Percentiles rank a stretch among this genome's conserved stretches.
Conservation (phyloP, 116 monocot genomes). For the Papilionanthe hybrid region DNA sequence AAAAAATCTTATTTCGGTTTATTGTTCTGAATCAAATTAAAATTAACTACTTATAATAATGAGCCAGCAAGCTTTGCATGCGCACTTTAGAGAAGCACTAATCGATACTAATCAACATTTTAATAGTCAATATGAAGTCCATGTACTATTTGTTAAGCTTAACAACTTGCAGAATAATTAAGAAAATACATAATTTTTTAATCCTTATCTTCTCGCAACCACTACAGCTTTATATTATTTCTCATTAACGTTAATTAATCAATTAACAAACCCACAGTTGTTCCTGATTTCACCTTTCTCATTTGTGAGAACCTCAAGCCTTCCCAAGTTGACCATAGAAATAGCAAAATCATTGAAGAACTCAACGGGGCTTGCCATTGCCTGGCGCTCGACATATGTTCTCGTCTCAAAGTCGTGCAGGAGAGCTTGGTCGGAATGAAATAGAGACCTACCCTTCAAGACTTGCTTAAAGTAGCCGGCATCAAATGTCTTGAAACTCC, state of each 20-base stretch:
- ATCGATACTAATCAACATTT: too few species aligned
- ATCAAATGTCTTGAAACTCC: constrained; percentile 45
- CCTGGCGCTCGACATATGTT: constrained; percentile 14
- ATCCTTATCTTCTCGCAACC: too few species aligned
- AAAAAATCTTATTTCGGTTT: too few species aligned
- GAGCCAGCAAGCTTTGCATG: too few species aligned
- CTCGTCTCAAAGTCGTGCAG: constrained; percentile 11
- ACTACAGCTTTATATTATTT: too few species aligned
- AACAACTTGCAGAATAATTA: too few species aligned
- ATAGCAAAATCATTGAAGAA: constrained; percentile 31
- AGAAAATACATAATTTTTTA: too few species aligned
- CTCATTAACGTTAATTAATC: not conserved
- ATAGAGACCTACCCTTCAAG: constrained; percentile 32
- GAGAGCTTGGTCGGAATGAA: constrained; percentile 32
- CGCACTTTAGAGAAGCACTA: too few species aligned
- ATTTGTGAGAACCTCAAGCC: constrained; percentile 19
- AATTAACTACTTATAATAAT: too few species aligned
- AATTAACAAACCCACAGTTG: constrained; percentile 14
- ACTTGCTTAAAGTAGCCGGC: constrained; percentile 29
- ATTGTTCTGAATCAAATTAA: too few species aligned
- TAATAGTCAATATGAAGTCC: too few species aligned
- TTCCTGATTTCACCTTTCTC: constrained; percentile 34
- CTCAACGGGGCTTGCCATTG: not conserved
- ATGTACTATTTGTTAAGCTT: too few species aligned
- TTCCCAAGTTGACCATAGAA: constrained; percentile 43